Base-by-base conservation (phyloP, 192 early-diverging fungal species). In the Umbelopsis ramanniana region DNA sequence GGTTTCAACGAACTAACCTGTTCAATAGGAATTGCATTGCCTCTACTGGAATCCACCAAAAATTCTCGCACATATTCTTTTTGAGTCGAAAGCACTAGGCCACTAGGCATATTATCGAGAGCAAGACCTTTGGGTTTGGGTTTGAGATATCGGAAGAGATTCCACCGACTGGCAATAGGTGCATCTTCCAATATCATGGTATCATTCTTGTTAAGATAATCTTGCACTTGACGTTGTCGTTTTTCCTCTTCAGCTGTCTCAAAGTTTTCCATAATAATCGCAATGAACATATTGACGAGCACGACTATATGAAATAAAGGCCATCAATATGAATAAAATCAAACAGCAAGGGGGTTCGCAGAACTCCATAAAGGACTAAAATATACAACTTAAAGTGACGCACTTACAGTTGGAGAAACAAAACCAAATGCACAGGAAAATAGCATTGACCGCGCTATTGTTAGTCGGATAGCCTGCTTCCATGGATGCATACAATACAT, bases 181-280 rank as follows among this genome's bases (percentile, higher is more conserved):
- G 72, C 81, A 52, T 83, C 73, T 47, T 79, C 68, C 21, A 72
- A 71, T 22, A 74, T 70, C 29, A 74, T 55, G 21, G 68, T 69
- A 17, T 77, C 75, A 24, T 78, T 72, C 46, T 76, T 81, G 12
- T 72, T 19, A 2, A 79, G 74, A 66, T 76, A 88, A 47, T 79
- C 74, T 46, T 79, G 54, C 19, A 89, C 71, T 71, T 89, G 88
- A 8, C 78, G 79, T 46, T 79, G 71, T 23, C 81, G 79, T 68
- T 86, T 89, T 12, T 83, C 82, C 48, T 82, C 82, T 72, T 89
- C 88, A 0, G 78, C 81, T 8, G 81, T 86, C 52, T 86, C 88
- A 73, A 89, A 89, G 63, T 89, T 89, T 70, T 89, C 88, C 82
- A 86, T 85, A 22, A 89, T 74, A 46, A 89, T 82, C n/a, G 86